Base-by-base conservation (phyloP, 2,329 filamentous ascomycete genomes). In the Trichophyton rubrum region DNA sequence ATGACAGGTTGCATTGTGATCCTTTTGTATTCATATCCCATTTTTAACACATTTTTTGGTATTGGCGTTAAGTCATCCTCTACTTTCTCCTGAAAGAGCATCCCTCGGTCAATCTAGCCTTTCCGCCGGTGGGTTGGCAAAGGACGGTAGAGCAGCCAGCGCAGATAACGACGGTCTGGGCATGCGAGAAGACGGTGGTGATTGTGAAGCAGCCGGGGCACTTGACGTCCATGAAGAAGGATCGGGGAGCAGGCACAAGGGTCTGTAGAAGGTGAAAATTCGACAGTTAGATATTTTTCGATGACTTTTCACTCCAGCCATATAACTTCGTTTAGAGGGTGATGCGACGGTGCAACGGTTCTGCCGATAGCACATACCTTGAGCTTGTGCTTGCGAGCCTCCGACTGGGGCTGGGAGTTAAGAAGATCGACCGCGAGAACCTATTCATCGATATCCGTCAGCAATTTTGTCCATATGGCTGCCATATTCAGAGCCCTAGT, bases 171-270 rank as follows among this genome's bases (percentile, higher is more conserved):
- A 99, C 93, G 78, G 93, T 99, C 85, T 99, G 93, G 79, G 93
- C 93, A 85, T 99, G 93, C 67, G 92, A 97, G 89, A 97, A 99
- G 81, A 99, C 93, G 79, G 93, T 99, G 79, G 93, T 99, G 86
- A 99, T 99, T 80, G 91, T 96, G 88, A 97, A 99, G 89, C 93
- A 99, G 75, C 93, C 93, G 78, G 93, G 93, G 89, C 93, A 99
- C 88, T 99, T 99, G 84, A 99, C 93, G 78, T 99, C 93, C 93
- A 99, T 99, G 89, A 99, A 99, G 89, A 97, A 99, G 70, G 92
- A 97, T 79, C 93, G 90, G 74, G 93, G 93, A 69, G 85, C 87
- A 74, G 93, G 93, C 77, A 99, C 93, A 73, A 99, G 89, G 70
- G 85, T 90, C 90, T 95, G 70, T 65, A 24, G 13, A 5, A 30